A percentile compares a stretch with the other conserved stretches of the same genome.
Evolutionary conservation across 768 basidiomycete species (phyloP).

Genomic region (Exsudoporus frostii): DNA sequence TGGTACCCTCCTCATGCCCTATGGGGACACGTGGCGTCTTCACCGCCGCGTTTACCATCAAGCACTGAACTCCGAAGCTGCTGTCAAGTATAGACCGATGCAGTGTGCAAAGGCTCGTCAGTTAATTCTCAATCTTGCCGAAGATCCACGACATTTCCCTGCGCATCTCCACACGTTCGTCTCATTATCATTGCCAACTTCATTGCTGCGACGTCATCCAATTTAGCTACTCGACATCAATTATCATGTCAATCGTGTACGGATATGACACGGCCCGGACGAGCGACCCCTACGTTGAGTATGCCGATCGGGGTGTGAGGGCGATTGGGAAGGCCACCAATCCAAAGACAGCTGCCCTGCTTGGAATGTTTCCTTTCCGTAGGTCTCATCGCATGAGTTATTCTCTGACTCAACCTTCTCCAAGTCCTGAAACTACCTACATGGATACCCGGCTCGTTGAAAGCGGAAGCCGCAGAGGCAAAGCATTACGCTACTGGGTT

Average conservation of each 20-base stretch:
- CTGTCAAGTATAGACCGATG: slow-evolving; percentile 29
- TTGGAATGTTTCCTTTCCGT: slow-evolving; percentile 28
- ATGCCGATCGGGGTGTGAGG: slow-evolving; percentile 15
- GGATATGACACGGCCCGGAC: slow-evolving; percentile 19
- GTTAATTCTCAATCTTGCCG: slow-evolving; percentile 32
- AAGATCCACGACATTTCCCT: slow-evolving; percentile 25
- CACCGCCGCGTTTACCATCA: slow-evolving; percentile 36
- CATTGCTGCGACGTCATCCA: not conserved
- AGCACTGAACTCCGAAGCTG: slow-evolving; percentile 28
- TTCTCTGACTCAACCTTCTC: not conserved
- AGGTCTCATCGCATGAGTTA: slow-evolving; percentile 1
- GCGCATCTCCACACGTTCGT: slow-evolving; percentile 28
- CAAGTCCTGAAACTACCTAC: slow-evolving; percentile 24
- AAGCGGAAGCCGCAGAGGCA: slow-evolving; percentile 16
- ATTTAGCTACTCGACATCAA: slow-evolving; percentile 26
- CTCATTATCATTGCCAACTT: not conserved
- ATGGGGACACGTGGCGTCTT: slow-evolving; percentile 39
- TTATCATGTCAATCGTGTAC: slow-evolving; percentile 28
- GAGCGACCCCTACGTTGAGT: slow-evolving; percentile 22
- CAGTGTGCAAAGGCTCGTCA: slow-evolving; percentile 33
- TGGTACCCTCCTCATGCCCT: slow-evolving; percentile 33
- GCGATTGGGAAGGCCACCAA: slow-evolving; percentile 15
- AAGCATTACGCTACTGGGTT: slow-evolving; percentile 18
- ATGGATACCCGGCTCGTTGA: slow-evolving; percentile 27
- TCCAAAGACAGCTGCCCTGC: slow-evolving; percentile 21